phyloP scores from a whole-genome alignment of 2,329 filamentous ascomycete species.

The Bertia moriformis region DNA sequence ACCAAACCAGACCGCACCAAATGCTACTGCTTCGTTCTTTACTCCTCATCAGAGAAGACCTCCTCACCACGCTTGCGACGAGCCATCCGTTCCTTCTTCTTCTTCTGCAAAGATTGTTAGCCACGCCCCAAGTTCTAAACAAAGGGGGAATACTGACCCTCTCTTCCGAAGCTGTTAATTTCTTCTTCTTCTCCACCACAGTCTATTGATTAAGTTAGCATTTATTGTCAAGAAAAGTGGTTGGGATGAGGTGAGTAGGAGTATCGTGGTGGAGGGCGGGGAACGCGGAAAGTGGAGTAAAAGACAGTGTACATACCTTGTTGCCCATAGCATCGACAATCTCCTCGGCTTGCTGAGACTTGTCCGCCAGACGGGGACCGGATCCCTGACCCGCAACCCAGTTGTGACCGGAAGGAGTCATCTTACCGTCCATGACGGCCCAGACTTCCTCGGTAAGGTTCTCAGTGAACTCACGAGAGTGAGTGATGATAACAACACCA shows the following conservation, averaged over 20 bases:
- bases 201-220: constrained; percentile 90
- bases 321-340: constrained; percentile 93
- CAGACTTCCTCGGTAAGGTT: constrained; percentile 97
- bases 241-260: too few relatives aligned
- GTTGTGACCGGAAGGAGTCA: constrained; percentile 83
- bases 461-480: constrained; percentile 98
- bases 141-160: too few relatives aligned
- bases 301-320: constrained; percentile 70
- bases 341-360: constrained; percentile 67
- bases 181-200: constrained; percentile 70
- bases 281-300: too few relatives aligned
- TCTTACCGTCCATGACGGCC: constrained; percentile 91
- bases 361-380: constrained; percentile 68
- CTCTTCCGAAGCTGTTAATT: constrained; percentile 98
- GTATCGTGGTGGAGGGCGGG: too few relatives aligned
- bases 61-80: constrained; percentile 86
- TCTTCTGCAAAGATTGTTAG: constrained; percentile 9
- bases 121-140: not conserved
- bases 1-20: too few relatives aligned
- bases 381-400: constrained; percentile 89
- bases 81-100: constrained; percentile 56
- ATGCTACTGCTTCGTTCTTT: too few relatives aligned
- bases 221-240: too few relatives aligned
- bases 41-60: constrained; percentile 70
- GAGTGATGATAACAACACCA: constrained; percentile 99